Conservation (phyloP, 768 basidiomycete species). For the Nidularia sp. region DNA sequence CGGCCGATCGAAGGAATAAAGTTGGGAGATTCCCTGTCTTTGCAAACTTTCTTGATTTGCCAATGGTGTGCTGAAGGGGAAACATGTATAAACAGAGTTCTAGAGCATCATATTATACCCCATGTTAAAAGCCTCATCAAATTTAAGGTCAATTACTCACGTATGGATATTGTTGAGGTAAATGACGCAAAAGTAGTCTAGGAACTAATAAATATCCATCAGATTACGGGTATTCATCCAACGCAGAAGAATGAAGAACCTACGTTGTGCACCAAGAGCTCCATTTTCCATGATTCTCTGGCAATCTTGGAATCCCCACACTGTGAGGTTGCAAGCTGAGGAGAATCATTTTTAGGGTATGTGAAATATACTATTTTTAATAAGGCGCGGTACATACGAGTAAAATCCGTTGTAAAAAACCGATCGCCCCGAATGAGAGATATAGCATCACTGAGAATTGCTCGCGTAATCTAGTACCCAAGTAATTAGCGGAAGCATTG, state of each 20-base stretch:
- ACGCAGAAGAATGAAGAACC: background rate
- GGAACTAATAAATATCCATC: background rate
- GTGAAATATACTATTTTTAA: background rate
- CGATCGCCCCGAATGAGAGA: constrained; percentile 50
- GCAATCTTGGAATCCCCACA: background rate
- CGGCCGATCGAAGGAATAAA: background rate
- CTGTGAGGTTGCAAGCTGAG: background rate
- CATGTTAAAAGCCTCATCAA: background rate
- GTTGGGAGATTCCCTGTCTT: background rate
- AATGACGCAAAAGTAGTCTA: background rate
- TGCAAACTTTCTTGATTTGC: background rate
- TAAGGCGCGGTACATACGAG: constrained; percentile 24
- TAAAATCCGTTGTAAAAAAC: constrained; percentile 49
- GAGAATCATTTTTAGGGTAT: background rate
- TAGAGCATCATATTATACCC: background rate
- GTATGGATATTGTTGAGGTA: background rate
- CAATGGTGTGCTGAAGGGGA: background rate
- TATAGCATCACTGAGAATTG: constrained; percentile 51
- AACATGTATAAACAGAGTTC: background rate
- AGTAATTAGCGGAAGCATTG: background rate
- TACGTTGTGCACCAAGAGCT: background rate
- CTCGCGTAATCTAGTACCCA: constrained; percentile 33
- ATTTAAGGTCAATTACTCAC: background rate
- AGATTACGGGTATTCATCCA: background rate
- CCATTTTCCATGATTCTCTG: background rate